Evolutionary conservation across 768 basidiomycete genomes (phyloP).

Genomic region (Fomitopsis pulvina): DNA sequence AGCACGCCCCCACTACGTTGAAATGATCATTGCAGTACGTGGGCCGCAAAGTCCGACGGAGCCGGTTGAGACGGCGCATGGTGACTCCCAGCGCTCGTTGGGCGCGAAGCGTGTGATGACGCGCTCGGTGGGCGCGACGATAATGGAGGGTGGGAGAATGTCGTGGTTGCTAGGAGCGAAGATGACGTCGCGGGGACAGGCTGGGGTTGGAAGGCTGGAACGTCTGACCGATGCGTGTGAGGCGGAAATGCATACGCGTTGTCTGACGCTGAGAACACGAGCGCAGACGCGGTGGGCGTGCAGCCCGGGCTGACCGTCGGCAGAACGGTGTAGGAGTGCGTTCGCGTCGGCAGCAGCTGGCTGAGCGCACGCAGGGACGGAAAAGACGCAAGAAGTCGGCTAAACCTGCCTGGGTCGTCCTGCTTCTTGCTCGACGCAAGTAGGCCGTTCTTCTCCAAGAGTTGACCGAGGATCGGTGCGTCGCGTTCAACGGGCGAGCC

Average conservation of each 20-base stretch:
- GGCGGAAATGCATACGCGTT: not conserved
- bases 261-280: not conserved
- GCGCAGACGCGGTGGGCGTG: not conserved
- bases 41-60: constrained; percentile 1
- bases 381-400: not conserved
- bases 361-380: not conserved
- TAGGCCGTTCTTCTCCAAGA: constrained; percentile 19
- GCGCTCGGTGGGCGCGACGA: constrained; percentile 17
- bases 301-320: not conserved
- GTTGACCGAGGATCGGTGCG: constrained; percentile 15
- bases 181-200: constrained; percentile 1
- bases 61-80: constrained; percentile 5
- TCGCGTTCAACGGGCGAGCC: constrained; percentile 21
- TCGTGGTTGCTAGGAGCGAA: constrained; percentile 12
- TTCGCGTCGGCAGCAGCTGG: not conserved
- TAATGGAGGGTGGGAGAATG: not conserved
- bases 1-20: not conserved
- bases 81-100: constrained; percentile 18
- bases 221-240: not conserved
- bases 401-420: constrained; percentile 7
- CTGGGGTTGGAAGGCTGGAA: not conserved
- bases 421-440: constrained; percentile 13
- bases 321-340: not conserved
- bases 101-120: constrained; percentile 11
- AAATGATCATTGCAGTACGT: not conserved